These are phyloP conservation scores for Nitzschia inconspicua DNA, from an alignment of 108 stramenopile species.

Conservation along the genomic window DNA sequence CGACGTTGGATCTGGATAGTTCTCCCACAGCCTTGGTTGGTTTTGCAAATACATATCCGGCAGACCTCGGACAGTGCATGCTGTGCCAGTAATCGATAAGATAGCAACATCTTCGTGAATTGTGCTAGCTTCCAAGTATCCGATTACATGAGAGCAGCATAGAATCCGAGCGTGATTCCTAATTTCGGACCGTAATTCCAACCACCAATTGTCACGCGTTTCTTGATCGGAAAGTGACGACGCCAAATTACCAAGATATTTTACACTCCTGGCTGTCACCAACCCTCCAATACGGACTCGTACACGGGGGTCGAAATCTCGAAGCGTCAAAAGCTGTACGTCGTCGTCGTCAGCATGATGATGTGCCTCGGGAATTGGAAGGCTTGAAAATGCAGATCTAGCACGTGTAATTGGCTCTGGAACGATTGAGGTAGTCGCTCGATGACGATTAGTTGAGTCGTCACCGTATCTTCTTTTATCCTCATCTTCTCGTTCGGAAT, in stretches of 20 bases:
- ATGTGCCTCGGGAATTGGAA: conserved; percentile 19
- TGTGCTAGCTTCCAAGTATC: conserved; percentile 89
- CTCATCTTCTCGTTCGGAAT: conserved; percentile 29
- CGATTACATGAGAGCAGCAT: conserved; percentile 92
- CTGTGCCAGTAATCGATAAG: conserved; percentile 93
- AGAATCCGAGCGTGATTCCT: conserved; percentile 88
- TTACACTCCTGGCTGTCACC: conserved; percentile 91
- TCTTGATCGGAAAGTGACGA: conserved; percentile 91
- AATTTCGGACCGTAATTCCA: conserved; percentile 94
- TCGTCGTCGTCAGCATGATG: conserved; percentile 54
- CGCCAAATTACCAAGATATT: conserved; percentile 89
- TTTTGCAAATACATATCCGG: conserved; percentile 56
- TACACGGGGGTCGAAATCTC: conserved; percentile 79
- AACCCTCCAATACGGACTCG: conserved; percentile 92
- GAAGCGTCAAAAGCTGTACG: conserved; percentile 86
- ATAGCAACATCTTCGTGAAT: conserved; percentile 97
- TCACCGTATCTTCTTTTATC: neutral
- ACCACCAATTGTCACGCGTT: conserved; percentile 96
- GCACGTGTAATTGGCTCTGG: neutral
- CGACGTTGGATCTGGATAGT: conserved; percentile 4
- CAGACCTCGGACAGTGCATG: conserved; percentile 83
- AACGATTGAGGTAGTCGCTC: no score
- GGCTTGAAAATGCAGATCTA: no score
- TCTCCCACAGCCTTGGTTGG: conserved; percentile 43
- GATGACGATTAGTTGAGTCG: no score